phyloP scores from a whole-genome alignment of 306 rosid genomes.

The Pterocarpus santalinus region DNA sequence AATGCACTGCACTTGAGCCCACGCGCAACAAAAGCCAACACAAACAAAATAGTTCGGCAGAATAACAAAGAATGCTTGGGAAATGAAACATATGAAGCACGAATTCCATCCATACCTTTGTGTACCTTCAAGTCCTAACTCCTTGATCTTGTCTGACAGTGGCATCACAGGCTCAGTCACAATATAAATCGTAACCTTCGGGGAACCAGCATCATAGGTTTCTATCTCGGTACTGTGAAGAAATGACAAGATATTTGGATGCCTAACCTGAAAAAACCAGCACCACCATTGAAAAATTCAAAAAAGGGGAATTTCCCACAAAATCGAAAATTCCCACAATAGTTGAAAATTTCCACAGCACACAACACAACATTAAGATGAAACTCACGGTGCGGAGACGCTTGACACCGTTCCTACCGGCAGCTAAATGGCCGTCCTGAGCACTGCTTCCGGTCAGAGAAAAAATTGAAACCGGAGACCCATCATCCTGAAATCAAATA shows the following conservation, averaged over 20 bases:
- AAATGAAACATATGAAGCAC: conserved; percentile 35
- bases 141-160: conserved; percentile 83
- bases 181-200: conserved; percentile 88
- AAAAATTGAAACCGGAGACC: conserved; percentile 85
- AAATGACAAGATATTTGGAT: conserved; percentile 96
- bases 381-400: conserved; percentile 78
- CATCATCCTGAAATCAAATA: conserved; percentile 75
- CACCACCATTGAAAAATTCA: conserved; percentile 33
- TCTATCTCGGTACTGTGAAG: conserved; percentile 94
- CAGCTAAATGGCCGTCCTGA: conserved; percentile 93
- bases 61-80: conserved; percentile 13
- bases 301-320: not conserved
- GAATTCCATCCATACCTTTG: conserved; percentile 68
- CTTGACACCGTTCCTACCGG: conserved; percentile 95
- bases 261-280: conserved; percentile 86
- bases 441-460: conserved; percentile 86
- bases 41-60: not conserved
- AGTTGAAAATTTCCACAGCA: not conserved
- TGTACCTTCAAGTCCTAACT: conserved; percentile 86
- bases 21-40: not conserved
- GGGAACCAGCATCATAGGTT: conserved; percentile 68
- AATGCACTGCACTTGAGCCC: not conserved
- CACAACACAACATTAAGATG: conserved; percentile 3
- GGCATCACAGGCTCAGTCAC: conserved; percentile 98
- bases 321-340: not conserved